These are phyloP conservation scores for Spencermartinsiella ligniputridi DNA, from an alignment of 1,139 yeast species.

Conservation along the genomic window DNA sequence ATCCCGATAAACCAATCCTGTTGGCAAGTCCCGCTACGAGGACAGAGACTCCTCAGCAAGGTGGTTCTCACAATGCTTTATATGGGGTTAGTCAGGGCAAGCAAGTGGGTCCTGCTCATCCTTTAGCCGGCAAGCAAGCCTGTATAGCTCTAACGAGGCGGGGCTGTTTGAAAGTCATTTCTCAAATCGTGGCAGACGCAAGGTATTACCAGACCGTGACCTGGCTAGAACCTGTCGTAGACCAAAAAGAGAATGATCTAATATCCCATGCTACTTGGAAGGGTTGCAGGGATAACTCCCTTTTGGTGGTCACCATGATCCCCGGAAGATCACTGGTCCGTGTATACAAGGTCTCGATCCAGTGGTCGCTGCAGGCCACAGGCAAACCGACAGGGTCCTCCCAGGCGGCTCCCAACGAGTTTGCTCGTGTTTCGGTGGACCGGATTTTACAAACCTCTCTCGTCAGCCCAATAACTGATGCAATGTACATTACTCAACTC, in stretches of 20 bases:
- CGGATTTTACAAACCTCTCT: conserved; percentile 15
- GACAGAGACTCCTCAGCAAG: conserved; percentile 11
- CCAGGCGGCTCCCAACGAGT: conserved; percentile 10
- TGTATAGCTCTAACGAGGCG: conserved; percentile 61
- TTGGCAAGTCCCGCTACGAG: conserved; percentile 27
- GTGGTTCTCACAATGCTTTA: conserved; percentile 18
- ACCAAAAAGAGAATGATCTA: conserved; percentile 11
- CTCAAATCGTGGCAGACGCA: conserved; percentile 27
- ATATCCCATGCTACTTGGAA: conserved; percentile 55
- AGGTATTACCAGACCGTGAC: conserved; percentile 29
- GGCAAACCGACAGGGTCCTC: conserved; percentile 11
- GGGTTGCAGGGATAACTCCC: conserved; percentile 46
- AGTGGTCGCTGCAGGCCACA: conserved; percentile 49
- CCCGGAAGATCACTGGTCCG: conserved; percentile 39
- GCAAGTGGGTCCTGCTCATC: conserved; percentile 64
- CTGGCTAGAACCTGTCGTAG: conserved; percentile 17
- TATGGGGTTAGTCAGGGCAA: conserved; percentile 53
- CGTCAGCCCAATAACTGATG: conserved; percentile 7
- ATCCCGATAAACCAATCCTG: conserved; percentile 55
- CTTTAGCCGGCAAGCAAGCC: conserved; percentile 65
- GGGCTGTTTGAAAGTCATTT: conserved; percentile 48
- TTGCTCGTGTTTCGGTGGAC: conserved; percentile 16
- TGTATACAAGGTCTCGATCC: conserved; percentile 46
- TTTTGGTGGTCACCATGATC: conserved; percentile 49
- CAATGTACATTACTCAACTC: conserved; percentile 26